These are phyloP conservation scores for Monosporascus sp. DNA, from an alignment of 2,329 filamentous ascomycete species.

Conservation along the genomic window DNA sequence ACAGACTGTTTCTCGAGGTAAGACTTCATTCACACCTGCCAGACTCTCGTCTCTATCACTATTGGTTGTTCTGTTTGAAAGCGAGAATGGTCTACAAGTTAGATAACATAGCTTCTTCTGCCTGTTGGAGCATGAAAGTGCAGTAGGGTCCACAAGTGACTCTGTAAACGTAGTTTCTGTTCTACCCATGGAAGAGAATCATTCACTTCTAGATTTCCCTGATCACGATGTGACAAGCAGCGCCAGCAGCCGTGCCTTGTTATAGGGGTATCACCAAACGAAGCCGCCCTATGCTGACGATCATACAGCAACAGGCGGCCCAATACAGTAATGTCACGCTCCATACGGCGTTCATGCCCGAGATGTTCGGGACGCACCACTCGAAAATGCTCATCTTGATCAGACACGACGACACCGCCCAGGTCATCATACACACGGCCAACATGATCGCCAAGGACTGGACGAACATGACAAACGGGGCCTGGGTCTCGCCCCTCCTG, in stretches of 20 bases:
- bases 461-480: constrained; percentile 80
- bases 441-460: constrained; percentile 90
- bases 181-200: no score
- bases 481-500: constrained; percentile 72
- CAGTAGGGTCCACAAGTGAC: no score
- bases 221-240: no score
- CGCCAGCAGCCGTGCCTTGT: no score
- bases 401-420: constrained; percentile 68
- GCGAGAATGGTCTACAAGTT: no score
- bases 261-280: background rate
- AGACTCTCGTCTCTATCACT: no score
- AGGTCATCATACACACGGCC: constrained; percentile 81
- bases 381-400: constrained; percentile 85
- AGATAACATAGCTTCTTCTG: no score
- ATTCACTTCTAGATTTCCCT: no score
- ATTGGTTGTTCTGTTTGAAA: no score
- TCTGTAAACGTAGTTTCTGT: no score
- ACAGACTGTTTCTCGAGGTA: constrained; percentile 54
- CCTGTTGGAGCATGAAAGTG: no score
- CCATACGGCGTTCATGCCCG: constrained; percentile 72
- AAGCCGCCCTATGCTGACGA: background rate
- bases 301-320: constrained; percentile 52
- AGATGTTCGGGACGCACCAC: constrained; percentile 81
- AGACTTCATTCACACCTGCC: constrained; percentile 10
- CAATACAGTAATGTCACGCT: constrained; percentile 64